These are phyloP conservation scores for Teratosphaeriaceae sp. DNA, from an alignment of 2,329 filamentous ascomycete genomes.

Conservation along the genomic window DNA sequence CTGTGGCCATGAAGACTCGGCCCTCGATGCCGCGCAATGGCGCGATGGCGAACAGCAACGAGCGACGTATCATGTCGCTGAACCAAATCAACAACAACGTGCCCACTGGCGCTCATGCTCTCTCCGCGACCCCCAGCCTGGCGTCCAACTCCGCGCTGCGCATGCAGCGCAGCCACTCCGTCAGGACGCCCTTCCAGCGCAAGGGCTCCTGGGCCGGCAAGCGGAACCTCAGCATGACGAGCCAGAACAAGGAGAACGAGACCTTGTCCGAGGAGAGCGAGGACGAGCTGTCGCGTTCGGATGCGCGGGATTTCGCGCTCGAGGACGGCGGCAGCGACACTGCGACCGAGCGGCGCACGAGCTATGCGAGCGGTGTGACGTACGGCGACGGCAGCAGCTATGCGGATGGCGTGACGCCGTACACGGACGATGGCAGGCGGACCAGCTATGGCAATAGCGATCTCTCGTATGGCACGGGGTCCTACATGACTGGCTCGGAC, in stretches of 20 bases:
- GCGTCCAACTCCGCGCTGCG: conserved; percentile 16
- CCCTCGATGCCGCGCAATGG: conserved; percentile 35
- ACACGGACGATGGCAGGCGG: conserved; percentile 25
- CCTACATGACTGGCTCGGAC: conserved; percentile 44
- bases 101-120: conserved; percentile 40
- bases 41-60: conserved; percentile 31
- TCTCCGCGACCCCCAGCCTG: conserved; percentile 20
- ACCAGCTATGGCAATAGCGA: conserved; percentile 38
- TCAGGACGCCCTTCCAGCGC: conserved; percentile 24
- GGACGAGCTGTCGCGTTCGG: conserved; percentile 15
- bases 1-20: conserved; percentile 46
- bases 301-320: conserved; percentile 13
- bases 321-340: conserved; percentile 21
- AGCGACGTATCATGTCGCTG: conserved; percentile 77
- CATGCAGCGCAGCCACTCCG: conserved; percentile 32
- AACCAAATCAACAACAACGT: conserved; percentile 81
- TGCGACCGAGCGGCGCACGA: conserved; percentile 24
- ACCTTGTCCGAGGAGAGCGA: conserved; percentile 34
- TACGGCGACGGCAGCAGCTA: conserved; percentile 27
- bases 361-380: conserved; percentile 19
- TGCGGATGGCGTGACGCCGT: conserved; percentile 18
- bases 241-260: conserved; percentile 43
- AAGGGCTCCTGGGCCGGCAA: conserved; percentile 28
- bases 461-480: conserved; percentile 42
- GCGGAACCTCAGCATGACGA: conserved; percentile 22